A percentile compares a stretch with the other conserved stretches of the same genome.
phyloP scores from a whole-genome alignment of 2,329 filamentous ascomycete species.

The Talaromyces albobiverticillius region DNA sequence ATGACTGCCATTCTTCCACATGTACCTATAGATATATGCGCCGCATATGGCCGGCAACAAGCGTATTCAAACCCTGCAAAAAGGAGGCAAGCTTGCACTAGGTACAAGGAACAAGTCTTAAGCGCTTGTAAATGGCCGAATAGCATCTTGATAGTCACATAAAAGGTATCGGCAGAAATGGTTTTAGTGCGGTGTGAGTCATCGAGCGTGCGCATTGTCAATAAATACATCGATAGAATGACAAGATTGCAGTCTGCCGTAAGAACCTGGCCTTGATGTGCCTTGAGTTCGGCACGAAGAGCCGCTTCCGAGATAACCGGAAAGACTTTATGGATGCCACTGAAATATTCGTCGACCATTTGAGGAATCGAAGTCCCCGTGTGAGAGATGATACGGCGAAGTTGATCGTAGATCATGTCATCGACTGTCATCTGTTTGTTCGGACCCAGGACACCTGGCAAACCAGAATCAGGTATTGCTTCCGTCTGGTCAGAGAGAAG shows the following conservation, averaged over 20 bases:
- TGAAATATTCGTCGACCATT: background rate
- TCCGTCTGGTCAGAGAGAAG: background rate
- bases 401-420: background rate
- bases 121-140: background rate
- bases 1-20: background rate
- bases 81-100: background rate
- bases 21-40: background rate
- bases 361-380: background rate
- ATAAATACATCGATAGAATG: conserved; percentile 1
- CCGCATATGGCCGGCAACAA: background rate
- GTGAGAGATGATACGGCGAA: background rate
- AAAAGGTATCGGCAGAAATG: background rate
- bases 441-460: background rate
- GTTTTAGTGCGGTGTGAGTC: background rate
- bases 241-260: background rate
- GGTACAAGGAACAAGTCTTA: background rate
- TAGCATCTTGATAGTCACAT: background rate
- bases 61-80: conserved; percentile 2
- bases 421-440: background rate
- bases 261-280: background rate
- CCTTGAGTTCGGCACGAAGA: background rate
- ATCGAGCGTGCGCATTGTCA: background rate
- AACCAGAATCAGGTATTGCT: background rate
- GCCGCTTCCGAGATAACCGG: background rate
- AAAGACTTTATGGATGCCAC: background rate